phyloP scores from a whole-genome alignment of 257 asterid genomes.

The Linaria vulgaris region DNA sequence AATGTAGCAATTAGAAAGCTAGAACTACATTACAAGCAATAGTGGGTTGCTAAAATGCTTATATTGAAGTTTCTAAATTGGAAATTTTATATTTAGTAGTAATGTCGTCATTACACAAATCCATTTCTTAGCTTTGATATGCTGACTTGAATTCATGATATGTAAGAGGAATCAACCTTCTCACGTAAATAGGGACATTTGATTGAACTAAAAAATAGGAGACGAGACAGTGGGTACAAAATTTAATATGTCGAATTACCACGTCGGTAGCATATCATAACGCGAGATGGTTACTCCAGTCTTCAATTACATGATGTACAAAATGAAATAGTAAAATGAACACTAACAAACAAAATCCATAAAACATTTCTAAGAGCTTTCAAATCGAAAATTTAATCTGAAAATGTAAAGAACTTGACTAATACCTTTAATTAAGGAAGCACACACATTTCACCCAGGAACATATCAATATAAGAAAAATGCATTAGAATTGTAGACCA shows the following conservation, averaged over 20 bases:
- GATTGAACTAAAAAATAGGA: not conserved
- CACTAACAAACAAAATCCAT: slow-evolving; percentile 12
- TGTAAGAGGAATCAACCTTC: not conserved
- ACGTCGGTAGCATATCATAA: not conserved
- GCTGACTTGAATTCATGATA: not conserved
- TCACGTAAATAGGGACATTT: not conserved
- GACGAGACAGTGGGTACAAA: no score
- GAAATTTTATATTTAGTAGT: not conserved
- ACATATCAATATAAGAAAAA: slow-evolving; percentile 4
- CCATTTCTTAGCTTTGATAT: not conserved
- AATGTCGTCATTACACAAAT: not conserved
- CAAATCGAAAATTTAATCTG: slow-evolving; percentile 3
- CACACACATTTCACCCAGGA: not conserved
- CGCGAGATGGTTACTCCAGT: slow-evolving; percentile 15
- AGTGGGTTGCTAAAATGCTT: not conserved
- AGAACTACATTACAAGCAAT: slow-evolving; percentile 6
- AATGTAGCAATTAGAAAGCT: slow-evolving; percentile 1
- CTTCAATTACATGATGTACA: slow-evolving; percentile 9
- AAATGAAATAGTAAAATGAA: slow-evolving; percentile 16
- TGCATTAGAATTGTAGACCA: slow-evolving; percentile 5
- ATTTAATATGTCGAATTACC: not conserved
- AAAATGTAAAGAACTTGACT: not conserved
- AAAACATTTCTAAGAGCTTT: slow-evolving; percentile 17
- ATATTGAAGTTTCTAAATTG: not conserved
- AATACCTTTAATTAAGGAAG: not conserved